Percentiles rank a stretch among this genome's conserved stretches.
Conservation (phyloP, 176 grass and related monocot genomes). For the Eragrostis nindensis region DNA sequence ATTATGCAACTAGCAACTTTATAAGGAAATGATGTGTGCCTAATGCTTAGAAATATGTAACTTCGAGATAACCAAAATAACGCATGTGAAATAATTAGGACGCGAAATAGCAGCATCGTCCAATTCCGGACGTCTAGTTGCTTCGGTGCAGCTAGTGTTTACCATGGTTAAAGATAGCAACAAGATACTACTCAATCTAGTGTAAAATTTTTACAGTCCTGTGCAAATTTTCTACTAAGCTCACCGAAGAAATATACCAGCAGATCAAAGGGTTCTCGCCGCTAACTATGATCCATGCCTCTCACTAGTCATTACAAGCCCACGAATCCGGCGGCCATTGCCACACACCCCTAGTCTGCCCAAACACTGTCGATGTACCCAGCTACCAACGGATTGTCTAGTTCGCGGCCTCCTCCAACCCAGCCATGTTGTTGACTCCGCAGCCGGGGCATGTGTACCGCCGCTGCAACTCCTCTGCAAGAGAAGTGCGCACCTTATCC, state of each 20-base stretch:
- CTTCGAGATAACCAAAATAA: no score
- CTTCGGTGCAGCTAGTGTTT: no score
- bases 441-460: constrained; percentile 57
- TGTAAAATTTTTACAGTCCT: no score
- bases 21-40: no score
- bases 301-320: background rate
- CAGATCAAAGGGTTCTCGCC: background rate
- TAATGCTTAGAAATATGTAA: no score
- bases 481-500: constrained; percentile 56
- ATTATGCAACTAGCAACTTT: no score
- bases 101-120: no score
- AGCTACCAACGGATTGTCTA: background rate
- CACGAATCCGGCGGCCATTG: background rate
- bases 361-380: background rate
- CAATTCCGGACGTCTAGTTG: no score
- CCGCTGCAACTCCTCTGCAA: constrained; percentile 67
- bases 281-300: no score
- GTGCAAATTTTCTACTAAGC: background rate
- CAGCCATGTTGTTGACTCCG: constrained; percentile 70
- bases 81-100: no score
- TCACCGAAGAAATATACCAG: background rate
- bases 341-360: background rate
- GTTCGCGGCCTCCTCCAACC: constrained; percentile 25
- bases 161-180: no score
- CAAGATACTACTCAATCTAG: no score